Conservation (phyloP, 139 green algal species). For the Ulvella scutata region DNA sequence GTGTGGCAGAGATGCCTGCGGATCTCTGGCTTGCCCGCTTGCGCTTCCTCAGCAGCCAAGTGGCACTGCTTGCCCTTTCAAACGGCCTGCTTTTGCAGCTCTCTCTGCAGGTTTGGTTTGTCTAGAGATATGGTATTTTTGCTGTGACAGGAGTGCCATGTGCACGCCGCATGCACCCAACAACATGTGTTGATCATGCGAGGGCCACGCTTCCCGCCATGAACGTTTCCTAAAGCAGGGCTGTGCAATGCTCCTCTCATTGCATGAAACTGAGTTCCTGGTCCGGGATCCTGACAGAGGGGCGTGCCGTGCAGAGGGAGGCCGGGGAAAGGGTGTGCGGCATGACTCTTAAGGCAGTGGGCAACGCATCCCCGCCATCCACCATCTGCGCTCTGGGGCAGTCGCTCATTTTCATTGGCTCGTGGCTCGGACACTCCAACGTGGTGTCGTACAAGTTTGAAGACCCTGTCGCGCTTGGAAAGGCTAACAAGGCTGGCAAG, state of each 20-base stretch:
- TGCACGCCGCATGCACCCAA: no score
- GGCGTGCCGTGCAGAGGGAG: not conserved
- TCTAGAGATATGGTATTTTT: no score
- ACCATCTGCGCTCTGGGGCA: conserved; percentile 16
- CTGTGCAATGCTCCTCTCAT: no score
- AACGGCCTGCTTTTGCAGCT: conserved; percentile 8
- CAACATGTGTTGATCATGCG: no score
- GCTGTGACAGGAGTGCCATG: no score
- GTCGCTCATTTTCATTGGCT: conserved; percentile 67
- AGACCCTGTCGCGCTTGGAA: no score
- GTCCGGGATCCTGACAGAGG: not conserved
- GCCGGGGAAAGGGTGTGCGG: conserved; percentile 1
- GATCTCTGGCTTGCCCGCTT: conserved; percentile 4
- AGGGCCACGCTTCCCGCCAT: no score
- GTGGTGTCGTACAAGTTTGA: conserved; percentile 44
- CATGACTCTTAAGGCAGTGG: conserved; percentile 21
- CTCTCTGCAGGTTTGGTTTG: conserved; percentile 10
- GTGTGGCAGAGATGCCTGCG: conserved; percentile 8
- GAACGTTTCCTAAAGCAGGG: no score
- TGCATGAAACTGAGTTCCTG: conserved; percentile 4
- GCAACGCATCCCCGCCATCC: conserved; percentile 16
- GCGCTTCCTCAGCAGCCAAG: conserved; percentile 7
- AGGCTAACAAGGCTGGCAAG: no score
- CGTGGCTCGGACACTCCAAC: conserved; percentile 59
- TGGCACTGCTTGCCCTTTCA: conserved; percentile 7